phyloP scores from a whole-genome alignment of 805 yeast genomes.

The Metschnikowia borealis region DNA sequence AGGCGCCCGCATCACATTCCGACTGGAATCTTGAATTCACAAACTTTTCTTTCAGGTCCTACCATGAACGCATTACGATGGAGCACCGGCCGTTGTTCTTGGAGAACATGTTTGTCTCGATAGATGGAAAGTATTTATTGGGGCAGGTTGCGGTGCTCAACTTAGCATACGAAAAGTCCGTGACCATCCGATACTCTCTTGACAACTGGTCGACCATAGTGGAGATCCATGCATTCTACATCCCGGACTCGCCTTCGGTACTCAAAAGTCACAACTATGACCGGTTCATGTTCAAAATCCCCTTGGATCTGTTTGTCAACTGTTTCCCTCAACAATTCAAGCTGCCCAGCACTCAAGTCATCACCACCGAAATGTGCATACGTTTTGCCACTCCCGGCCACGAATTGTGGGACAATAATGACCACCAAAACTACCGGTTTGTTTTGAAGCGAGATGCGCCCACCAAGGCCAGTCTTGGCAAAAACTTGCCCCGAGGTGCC shows the following conservation, averaged over 20 bases:
- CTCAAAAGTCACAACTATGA: constrained; percentile 55
- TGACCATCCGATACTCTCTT: constrained; percentile 68
- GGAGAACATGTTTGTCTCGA: constrained; percentile 58
- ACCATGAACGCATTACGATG: constrained; percentile 30
- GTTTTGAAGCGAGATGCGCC: constrained; percentile 10
- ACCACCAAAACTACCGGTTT: constrained; percentile 53
- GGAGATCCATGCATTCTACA: constrained; percentile 62
- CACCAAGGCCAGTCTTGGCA: background rate
- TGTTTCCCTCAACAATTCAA: constrained; percentile 4
- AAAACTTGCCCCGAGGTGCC: constrained; percentile 10
- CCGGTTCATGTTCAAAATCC: constrained; percentile 64
- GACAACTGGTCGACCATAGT: constrained; percentile 76
- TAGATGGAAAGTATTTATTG: constrained; percentile 53
- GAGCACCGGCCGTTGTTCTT: constrained; percentile 34
- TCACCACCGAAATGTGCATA: constrained; percentile 48
- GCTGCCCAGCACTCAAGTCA: constrained; percentile 16
- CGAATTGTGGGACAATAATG: constrained; percentile 80
- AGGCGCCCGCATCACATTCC: constrained; percentile 3
- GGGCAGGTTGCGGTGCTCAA: constrained; percentile 83
- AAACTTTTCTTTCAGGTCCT: constrained; percentile 44
- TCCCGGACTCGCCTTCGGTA: constrained; percentile 50
- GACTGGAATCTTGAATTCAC: constrained; percentile 44
- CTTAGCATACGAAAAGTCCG: constrained; percentile 60
- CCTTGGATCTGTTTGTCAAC: constrained; percentile 26
- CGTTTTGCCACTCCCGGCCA: constrained; percentile 44